phyloP scores from a whole-genome alignment of 495 filamentous ascomycete genomes.

The Aspergillus affinis region DNA sequence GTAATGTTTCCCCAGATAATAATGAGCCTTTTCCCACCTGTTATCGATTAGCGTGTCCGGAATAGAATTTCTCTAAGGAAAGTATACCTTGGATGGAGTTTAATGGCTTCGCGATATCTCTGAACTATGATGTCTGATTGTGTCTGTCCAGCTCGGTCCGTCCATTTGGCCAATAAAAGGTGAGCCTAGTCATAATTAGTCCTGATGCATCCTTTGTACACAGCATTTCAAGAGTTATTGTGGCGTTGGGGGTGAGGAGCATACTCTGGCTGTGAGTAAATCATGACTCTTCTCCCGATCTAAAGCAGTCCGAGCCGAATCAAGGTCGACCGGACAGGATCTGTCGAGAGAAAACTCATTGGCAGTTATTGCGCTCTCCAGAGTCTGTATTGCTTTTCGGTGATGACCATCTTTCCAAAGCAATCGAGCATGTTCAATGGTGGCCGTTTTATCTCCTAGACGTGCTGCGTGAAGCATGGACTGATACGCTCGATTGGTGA shows the following conservation, averaged over 20 bases:
- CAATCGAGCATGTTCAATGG: slow-evolving; percentile 87
- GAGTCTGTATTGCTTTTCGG: slow-evolving; percentile 87
- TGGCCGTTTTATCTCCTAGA: slow-evolving; percentile 79
- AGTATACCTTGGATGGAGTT: slow-evolving; percentile 40
- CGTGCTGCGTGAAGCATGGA: slow-evolving; percentile 85
- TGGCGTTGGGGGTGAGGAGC: neutral
- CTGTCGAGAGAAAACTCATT: slow-evolving; percentile 62
- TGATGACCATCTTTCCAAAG: slow-evolving; percentile 96
- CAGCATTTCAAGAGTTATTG: too few relatives aligned
- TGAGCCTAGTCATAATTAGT: slow-evolving; percentile 54
- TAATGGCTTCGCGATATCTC: slow-evolving; percentile 72
- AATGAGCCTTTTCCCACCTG: slow-evolving; percentile 95
- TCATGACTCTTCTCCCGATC: slow-evolving; percentile 46
- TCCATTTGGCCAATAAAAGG: slow-evolving; percentile 92
- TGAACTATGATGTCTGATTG: slow-evolving; percentile 72
- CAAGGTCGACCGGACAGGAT: slow-evolving; percentile 40
- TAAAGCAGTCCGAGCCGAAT: slow-evolving; percentile 31
- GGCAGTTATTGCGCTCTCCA: slow-evolving; percentile 78
- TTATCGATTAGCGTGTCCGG: slow-evolving; percentile 14
- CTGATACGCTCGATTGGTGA: slow-evolving; percentile 84
- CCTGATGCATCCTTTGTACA: too few relatives aligned
- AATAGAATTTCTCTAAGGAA: neutral
- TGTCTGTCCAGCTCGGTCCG: slow-evolving; percentile 88
- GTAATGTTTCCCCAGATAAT: slow-evolving; percentile 95
- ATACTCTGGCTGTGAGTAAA: slow-evolving; percentile 45